These are phyloP conservation scores for Leucaena leucocephala DNA, from an alignment of 306 rosid species.

Conservation along the genomic window DNA sequence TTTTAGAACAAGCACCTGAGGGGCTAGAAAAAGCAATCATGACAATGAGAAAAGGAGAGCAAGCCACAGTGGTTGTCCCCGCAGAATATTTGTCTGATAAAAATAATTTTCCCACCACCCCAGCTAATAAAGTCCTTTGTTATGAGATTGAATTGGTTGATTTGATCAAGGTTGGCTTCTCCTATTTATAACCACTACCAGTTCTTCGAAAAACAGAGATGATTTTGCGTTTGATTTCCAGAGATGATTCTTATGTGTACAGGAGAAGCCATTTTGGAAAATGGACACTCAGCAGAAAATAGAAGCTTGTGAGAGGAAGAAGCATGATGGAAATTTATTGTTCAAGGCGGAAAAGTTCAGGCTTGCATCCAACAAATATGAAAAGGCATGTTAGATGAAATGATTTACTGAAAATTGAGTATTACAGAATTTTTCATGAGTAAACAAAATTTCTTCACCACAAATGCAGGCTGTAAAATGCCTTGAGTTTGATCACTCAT, in stretches of 20 bases:
- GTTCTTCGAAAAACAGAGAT: background rate
- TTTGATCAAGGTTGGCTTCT: slow-evolving; percentile 56
- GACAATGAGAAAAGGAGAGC: slow-evolving; percentile 69
- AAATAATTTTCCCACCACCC: slow-evolving; percentile 29
- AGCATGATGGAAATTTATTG: slow-evolving; percentile 57
- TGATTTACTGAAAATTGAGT: background rate
- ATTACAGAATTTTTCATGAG: background rate
- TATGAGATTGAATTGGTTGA: slow-evolving; percentile 60
- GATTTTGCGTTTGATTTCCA: too few species aligned
- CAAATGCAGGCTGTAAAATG: slow-evolving; percentile 54
- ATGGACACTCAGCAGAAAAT: slow-evolving; percentile 60
- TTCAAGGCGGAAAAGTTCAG: slow-evolving; percentile 56
- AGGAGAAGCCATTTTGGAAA: slow-evolving; percentile 75
- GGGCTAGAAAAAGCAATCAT: slow-evolving; percentile 67
- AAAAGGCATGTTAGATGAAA: slow-evolving; percentile 41
- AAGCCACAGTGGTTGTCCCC: slow-evolving; percentile 50
- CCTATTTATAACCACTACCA: background rate
- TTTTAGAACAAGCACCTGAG: slow-evolving; percentile 56
- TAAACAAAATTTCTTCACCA: slow-evolving; percentile 11
- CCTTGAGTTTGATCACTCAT: slow-evolving; percentile 62
- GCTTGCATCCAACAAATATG: slow-evolving; percentile 60
- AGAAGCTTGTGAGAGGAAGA: slow-evolving; percentile 65
- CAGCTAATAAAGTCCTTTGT: slow-evolving; percentile 33
- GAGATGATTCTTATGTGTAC: slow-evolving; percentile 21
- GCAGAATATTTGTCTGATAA: slow-evolving; percentile 44